Evolutionary conservation across 108 stramenopile species (phyloP), one percentile per base, ranked within the genome.

Genomic region (Stephanodiscus triporus): DNA sequence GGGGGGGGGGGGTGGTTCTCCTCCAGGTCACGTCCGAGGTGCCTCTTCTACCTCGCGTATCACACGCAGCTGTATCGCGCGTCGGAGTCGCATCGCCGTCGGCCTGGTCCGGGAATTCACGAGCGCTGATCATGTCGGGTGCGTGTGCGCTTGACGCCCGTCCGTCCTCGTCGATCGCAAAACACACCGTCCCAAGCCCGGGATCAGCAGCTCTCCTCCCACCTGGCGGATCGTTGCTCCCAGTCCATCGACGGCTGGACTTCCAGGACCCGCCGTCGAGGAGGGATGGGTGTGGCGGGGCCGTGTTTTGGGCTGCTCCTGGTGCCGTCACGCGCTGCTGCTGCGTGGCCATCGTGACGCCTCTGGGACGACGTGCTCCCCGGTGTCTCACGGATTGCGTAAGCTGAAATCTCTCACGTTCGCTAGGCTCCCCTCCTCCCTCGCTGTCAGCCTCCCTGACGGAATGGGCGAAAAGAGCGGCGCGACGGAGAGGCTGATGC

Each of bases 41-140:
- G 79, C 48, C 68, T 95, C 0, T 91, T 90, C 61, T 91, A 83
- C 57, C 65, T 92, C 8, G 88, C 90, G 0, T 95, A 95, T 70
- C 87, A 91, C 55, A 90, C 90, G 2, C 91, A 95, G 75, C 65
- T 88, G 60, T 83, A n/a, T n/a, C n/a, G 72, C 9, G 50, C 45
- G 4, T 69, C 73, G 22, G 94, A 95, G 82, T 90, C 16, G 75
- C 66, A 13, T 62, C 61, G 10, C 30, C 92, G 29, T 95, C 43
- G 90, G 91, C 76, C 68, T 91, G 71, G 77, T 93, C 17, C 63
- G 77, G n/a, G n/a, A n/a, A n/a, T n/a, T 93, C 53, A 86, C 82
- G 20, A 87, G 38, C 86, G 5, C 73, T 92, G 19, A 42, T 91
- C 17, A 77, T 90, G 69, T 65, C 90, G 1, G 83, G 86, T 58